Evolutionary conservation across 371 early-diverging fungal genomes (phyloP).

Genomic region (Lichtheimia hyalospora): DNA sequence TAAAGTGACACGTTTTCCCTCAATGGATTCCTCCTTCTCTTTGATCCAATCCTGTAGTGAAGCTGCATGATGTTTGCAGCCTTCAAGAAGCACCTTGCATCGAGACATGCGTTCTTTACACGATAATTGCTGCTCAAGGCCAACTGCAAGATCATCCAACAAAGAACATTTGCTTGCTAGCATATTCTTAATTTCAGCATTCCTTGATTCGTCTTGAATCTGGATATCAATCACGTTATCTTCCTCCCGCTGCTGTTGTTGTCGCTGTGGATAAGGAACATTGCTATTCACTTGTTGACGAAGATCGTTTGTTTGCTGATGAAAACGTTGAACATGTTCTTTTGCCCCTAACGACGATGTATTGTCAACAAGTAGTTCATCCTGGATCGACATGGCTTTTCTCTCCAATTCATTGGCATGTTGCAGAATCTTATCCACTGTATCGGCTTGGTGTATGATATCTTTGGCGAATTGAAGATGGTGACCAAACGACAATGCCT

Average conservation of each 20-base stretch:
- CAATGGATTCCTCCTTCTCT: too few relatives aligned
- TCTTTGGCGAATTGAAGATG: slow-evolving; percentile 22
- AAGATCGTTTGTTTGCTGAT: not conserved
- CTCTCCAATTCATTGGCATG: slow-evolving; percentile 26
- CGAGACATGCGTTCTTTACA: slow-evolving; percentile 37
- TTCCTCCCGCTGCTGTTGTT: not conserved
- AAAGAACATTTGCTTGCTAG: slow-evolving; percentile 19
- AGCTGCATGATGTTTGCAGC: slow-evolving; percentile 26
- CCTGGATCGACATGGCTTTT: slow-evolving; percentile 27
- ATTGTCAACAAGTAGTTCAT: slow-evolving; percentile 16
- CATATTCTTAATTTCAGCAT: slow-evolving; percentile 36
- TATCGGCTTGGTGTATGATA: slow-evolving; percentile 23
- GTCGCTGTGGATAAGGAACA: slow-evolving; percentile 10
- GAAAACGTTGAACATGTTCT: slow-evolving; percentile 29
- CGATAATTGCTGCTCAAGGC: slow-evolving; percentile 24
- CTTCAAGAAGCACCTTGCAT: slow-evolving; percentile 26
- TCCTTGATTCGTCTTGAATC: slow-evolving; percentile 35
- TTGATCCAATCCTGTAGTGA: slow-evolving; percentile 35
- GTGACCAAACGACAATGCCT: not conserved
- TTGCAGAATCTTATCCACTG: slow-evolving; percentile 17
- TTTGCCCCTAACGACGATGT: too few relatives aligned
- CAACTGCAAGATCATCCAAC: slow-evolving; percentile 29
- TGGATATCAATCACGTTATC: not conserved
- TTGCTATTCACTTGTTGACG: not conserved
- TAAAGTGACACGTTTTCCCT: slow-evolving; percentile 14